Evolutionary conservation across 2,329 filamentous ascomycete species (phyloP).

Genomic region (Aspergillus quadricinctus): DNA sequence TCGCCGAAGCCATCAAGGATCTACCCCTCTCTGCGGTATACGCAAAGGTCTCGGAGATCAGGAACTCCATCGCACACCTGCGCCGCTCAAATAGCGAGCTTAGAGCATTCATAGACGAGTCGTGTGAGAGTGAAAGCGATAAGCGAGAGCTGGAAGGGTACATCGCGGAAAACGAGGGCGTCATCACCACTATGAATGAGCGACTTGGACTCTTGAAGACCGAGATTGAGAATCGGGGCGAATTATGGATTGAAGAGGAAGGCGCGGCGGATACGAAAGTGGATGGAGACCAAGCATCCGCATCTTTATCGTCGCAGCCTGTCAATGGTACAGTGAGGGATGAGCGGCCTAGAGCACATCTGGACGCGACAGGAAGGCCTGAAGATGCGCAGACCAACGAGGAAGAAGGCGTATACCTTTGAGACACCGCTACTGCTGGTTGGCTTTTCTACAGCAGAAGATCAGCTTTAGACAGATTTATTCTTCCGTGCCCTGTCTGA

Average conservation of each 20-base stretch:
- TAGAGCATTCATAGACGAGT: conserved; percentile 46
- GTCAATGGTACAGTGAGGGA: conserved; percentile 18
- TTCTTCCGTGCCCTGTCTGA: neutral
- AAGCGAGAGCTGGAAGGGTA: conserved; percentile 31
- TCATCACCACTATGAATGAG: conserved; percentile 54
- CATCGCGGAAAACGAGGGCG: conserved; percentile 55
- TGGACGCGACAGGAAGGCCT: conserved; percentile 1
- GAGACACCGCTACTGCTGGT: conserved; percentile 4
- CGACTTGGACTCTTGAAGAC: conserved; percentile 49
- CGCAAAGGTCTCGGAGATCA: conserved; percentile 57
- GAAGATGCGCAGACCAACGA: conserved; percentile 6
- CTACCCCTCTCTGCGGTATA: conserved; percentile 57
- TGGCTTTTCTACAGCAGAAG: neutral
- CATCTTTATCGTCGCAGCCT: neutral
- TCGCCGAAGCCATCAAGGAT: conserved; percentile 53
- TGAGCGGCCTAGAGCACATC: neutral
- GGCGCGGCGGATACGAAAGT: conserved; percentile 17
- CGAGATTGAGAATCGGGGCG: conserved; percentile 52
- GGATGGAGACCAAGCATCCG: neutral
- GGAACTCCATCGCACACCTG: conserved; percentile 58
- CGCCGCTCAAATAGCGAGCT: conserved; percentile 55
- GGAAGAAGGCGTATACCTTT: conserved; percentile 30
- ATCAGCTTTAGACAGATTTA: neutral
- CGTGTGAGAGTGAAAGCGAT: conserved; percentile 49
- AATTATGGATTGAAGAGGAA: conserved; percentile 46